Evolutionary conservation across 805 yeast genomes (phyloP).

Genomic region (Nakazawaea populi): DNA sequence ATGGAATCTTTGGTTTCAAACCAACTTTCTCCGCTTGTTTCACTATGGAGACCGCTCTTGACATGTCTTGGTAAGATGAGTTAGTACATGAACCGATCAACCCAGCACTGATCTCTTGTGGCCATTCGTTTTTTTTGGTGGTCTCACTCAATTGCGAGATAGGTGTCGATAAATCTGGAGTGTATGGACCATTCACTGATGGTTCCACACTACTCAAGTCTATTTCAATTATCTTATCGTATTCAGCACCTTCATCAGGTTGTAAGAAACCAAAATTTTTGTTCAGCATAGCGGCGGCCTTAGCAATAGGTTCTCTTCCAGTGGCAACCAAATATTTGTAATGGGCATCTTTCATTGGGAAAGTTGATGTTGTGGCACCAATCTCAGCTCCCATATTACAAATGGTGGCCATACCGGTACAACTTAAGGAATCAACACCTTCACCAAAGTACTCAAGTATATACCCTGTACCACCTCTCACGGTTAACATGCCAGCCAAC

Average conservation of each 20-base stretch:
- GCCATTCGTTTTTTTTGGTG: conserved; percentile 87
- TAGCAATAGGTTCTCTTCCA: conserved; percentile 77
- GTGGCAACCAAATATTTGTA: conserved; percentile 83
- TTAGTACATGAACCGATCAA: conserved; percentile 98
- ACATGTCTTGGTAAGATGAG: conserved; percentile 97
- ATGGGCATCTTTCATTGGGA: conserved; percentile 94
- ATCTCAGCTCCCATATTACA: conserved; percentile 99
- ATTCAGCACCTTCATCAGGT: conserved; percentile 91
- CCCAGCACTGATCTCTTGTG: conserved; percentile 87
- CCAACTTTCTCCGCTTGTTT: conserved; percentile 89
- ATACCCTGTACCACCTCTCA: conserved; percentile 97
- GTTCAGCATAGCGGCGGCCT: conserved; percentile 66
- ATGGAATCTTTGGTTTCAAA: conserved; percentile 84
- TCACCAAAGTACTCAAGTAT: conserved; percentile 96
- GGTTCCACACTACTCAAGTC: conserved; percentile 90
- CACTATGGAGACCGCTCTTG: conserved; percentile 91
- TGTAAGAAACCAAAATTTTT: conserved; percentile 56
- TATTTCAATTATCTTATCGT: conserved; percentile 89
- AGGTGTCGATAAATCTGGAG: conserved; percentile 97
- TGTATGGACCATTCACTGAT: conserved; percentile 95
- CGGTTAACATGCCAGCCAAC: conserved; percentile 91
- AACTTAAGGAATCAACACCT: conserved; percentile 86
- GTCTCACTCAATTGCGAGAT: conserved; percentile 80
- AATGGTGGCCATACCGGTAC: conserved; percentile 99
- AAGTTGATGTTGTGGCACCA: conserved; percentile 96